Base-by-base conservation (phyloP, 2,329 filamentous ascomycete genomes). In the Ophiocordyceps camponoti-floridani region DNA sequence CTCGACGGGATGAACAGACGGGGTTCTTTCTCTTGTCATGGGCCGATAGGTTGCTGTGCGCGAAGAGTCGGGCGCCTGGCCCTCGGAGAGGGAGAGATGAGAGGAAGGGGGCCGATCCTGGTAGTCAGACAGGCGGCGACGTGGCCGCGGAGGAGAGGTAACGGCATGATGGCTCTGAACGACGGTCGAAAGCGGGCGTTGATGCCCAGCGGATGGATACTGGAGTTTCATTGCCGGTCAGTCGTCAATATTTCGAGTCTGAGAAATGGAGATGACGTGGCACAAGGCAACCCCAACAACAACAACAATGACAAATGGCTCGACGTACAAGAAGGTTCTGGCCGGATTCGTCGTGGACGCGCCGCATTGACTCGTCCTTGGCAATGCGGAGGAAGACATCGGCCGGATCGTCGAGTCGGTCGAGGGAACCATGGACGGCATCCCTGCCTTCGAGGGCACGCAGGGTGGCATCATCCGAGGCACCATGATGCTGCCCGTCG, bases 301-400 rank as follows among this genome's bases (percentile, higher is more conserved):
- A 23, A 4, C 16, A 38, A 31, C 26, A n/a, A 18, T n/a, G 11
- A 23, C 47, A 44, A 41, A 28, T 45, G 19, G 28, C 27, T 49
- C 23, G 37, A 70, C 70, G 68, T 64, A 75, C 72, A 42, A 67
- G 59, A 31, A 63, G 56, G 49, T 59, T 67, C 43, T 62, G 60
- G 37, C 51, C 53, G 44, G 58, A 59, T 7, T 61, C 59, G 40
- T 65, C 62, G 9, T 53, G 48, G 16, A 54, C 52, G 43, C 62
- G 65, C 42, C 61, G 64, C 14, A 57, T 53, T 13, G 65, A 51
- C 48, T 76, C 72, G 47, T 77, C 72, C 11, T 68, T 63, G 12
- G 74, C 73, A 47, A 78, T 77, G 45, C 64, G 69, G 47, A 78
- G 65, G 49, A 77, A 78, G 38, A 77, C 61, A 49, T 78, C 74